Evolutionary conservation across 2,329 filamentous ascomycete species (phyloP), one percentile per base, ranked within the genome.

Genomic region (Rhynchosporium graminicola): DNA sequence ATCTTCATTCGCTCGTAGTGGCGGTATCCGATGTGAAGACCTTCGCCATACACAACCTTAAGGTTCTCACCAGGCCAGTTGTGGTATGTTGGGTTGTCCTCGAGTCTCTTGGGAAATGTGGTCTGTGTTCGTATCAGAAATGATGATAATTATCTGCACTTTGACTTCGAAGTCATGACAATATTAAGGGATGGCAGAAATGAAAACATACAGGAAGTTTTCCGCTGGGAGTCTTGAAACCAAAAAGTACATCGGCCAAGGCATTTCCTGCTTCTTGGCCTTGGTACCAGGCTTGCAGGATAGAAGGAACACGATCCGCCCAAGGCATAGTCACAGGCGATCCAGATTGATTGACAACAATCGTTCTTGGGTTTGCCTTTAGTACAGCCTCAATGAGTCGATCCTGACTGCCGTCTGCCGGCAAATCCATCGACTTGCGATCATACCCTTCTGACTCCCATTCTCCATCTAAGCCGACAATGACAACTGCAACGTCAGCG

Each of bases 401-500:
- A 71, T 90, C 87, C 69, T 87, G 83, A 72, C 77, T 83, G 50
- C 78, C 83, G 64, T 82, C 77, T 33, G 76, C 77, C 42, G 85
- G 84, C 4, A 88, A 76, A 65, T 85, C 82, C 82, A 87, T 84
- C 60, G 79, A 83, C 61, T 80, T 77, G 52, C 87, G 82, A 71
- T 90, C 88, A 63, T 89, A 89, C 1, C 88, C 88, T 73, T 91
- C 88, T 1, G 87, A 89, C 71, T 91, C 88, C 87, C 87, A 91
- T 72, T 91, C 88, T 5, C 84, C 84, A 72, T 91, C 88, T 0
- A 91, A 79, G 1, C 88, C 88, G 9, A 89, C 83, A 55, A 90
- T 81, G 1, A 91, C 80, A 6, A 91, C 77, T 2, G 87, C 88
- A 13, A 89, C 84, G 69, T 91, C 87, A 0, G 86, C 84, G 2